phyloP scores from a whole-genome alignment of 2,329 filamentous ascomycete genomes.

The Colletotrichum chrysophilum region DNA sequence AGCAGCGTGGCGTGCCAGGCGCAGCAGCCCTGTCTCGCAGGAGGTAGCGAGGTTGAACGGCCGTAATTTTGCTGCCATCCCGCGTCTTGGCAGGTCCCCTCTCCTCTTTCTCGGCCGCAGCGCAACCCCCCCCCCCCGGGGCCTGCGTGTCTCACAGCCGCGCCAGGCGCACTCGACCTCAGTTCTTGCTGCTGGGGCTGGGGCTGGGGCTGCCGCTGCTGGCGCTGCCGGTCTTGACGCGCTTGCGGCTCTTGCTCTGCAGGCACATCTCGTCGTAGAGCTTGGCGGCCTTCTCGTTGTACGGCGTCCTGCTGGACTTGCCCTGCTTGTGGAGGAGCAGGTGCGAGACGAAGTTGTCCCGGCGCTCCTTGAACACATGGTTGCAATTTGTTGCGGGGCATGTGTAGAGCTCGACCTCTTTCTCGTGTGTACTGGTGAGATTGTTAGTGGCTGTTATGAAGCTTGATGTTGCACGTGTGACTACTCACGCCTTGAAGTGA shows the following conservation, averaged over 20 bases:
- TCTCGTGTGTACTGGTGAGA: slow-evolving; percentile 16
- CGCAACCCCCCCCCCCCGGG: background rate
- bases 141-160: slow-evolving; percentile 3
- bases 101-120: slow-evolving; percentile 19
- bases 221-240: slow-evolving; percentile 16
- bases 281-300: slow-evolving; percentile 22
- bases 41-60: background rate
- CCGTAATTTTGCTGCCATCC: background rate
- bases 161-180: background rate
- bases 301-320: slow-evolving; percentile 23
- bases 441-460: slow-evolving; percentile 24
- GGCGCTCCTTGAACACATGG: slow-evolving; percentile 24
- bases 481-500: slow-evolving; percentile 58
- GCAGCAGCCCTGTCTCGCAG: background rate
- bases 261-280: slow-evolving; percentile 24
- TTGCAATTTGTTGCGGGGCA: slow-evolving; percentile 22
- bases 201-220: slow-evolving; percentile 7
- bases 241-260: slow-evolving; percentile 25
- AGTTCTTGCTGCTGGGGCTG: slow-evolving; percentile 13
- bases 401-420: slow-evolving; percentile 20
- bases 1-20: background rate
- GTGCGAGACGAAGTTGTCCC: slow-evolving; percentile 27
- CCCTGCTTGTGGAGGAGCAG: slow-evolving; percentile 25
- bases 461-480: slow-evolving; percentile 7
- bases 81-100: background rate